Conservation (phyloP, 495 filamentous ascomycete species). For the Margaritispora aquatica region DNA sequence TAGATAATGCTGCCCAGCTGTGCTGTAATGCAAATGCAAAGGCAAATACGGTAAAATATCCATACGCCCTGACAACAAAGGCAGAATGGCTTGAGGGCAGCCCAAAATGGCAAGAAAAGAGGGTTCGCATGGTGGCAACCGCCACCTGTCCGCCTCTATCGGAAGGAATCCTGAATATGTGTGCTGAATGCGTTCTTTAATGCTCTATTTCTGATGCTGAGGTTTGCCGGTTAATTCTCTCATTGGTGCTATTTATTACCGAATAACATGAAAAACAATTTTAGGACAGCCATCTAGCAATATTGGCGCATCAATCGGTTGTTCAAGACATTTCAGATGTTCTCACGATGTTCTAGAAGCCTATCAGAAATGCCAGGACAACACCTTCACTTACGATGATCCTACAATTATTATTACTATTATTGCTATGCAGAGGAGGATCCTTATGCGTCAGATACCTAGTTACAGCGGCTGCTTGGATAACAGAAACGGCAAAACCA, state of each 20-base stretch:
- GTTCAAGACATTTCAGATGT: neutral
- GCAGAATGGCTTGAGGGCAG: neutral
- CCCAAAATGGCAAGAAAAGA: neutral
- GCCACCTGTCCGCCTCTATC: neutral
- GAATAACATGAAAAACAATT: neutral
- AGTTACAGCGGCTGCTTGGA: neutral
- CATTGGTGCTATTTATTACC: neutral
- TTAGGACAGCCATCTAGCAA: neutral
- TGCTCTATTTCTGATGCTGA: neutral
- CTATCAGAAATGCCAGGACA: too few relatives aligned
- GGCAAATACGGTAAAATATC: too few relatives aligned
- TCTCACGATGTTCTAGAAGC: neutral
- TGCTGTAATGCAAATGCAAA: neutral
- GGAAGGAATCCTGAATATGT: neutral
- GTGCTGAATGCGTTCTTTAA: neutral
- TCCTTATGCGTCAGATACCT: too few relatives aligned
- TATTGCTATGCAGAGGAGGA: too few relatives aligned
- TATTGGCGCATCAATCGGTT: neutral
- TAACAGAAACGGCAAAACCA: neutral
- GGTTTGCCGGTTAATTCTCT: neutral
- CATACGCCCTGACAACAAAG: neutral
- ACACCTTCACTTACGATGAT: too few relatives aligned
- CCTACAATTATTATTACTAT: too few relatives aligned
- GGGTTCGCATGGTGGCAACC: neutral
- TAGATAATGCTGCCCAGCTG: neutral